Conservation (phyloP, 495 filamentous ascomycete species). For the Opeltia flavorubescens region DNA sequence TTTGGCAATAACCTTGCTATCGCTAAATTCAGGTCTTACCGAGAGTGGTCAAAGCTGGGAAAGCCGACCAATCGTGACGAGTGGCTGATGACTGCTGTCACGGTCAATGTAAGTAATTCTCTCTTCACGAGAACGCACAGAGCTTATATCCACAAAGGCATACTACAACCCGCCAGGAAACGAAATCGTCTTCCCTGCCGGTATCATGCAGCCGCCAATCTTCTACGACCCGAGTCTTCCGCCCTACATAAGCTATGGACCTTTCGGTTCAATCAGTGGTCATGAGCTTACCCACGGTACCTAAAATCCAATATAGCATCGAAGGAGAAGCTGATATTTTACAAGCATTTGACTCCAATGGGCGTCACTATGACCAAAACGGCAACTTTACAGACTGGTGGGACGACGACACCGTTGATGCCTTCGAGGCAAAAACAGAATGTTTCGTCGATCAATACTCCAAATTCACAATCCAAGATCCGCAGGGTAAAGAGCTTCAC, state of each 20-base stretch:
- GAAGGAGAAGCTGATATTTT: background rate
- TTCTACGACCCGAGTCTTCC: conserved; percentile 50
- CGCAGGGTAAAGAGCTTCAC: conserved; percentile 41
- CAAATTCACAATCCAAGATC: conserved; percentile 40
- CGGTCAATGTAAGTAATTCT: conserved; percentile 32
- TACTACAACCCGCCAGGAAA: conserved; percentile 53
- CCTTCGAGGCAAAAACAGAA: conserved; percentile 47
- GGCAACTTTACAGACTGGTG: conserved; percentile 61
- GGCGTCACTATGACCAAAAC: conserved; percentile 51
- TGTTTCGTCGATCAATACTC: conserved; percentile 62
- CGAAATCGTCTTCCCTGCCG: conserved; percentile 58
- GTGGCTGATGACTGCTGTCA: conserved; percentile 48
- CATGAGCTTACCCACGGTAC: conserved; percentile 58
- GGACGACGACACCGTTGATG: conserved; percentile 47
- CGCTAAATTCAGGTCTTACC: conserved; percentile 28
- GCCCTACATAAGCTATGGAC: conserved; percentile 52
- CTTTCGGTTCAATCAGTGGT: conserved; percentile 55
- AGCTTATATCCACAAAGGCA: conserved; percentile 19
- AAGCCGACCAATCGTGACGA: conserved; percentile 47
- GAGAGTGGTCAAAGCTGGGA: conserved; percentile 42
- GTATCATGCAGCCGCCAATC: conserved; percentile 57
- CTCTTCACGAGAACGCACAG: background rate
- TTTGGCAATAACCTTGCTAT: conserved; percentile 47
- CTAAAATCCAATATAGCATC: background rate
- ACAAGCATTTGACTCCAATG: conserved; percentile 53